Percentiles rank a stretch among this genome's conserved stretches.
These are phyloP conservation scores for Trichoderma koningiopsis DNA, from an alignment of 2,329 filamentous ascomycete species.

Conservation along the genomic window DNA sequence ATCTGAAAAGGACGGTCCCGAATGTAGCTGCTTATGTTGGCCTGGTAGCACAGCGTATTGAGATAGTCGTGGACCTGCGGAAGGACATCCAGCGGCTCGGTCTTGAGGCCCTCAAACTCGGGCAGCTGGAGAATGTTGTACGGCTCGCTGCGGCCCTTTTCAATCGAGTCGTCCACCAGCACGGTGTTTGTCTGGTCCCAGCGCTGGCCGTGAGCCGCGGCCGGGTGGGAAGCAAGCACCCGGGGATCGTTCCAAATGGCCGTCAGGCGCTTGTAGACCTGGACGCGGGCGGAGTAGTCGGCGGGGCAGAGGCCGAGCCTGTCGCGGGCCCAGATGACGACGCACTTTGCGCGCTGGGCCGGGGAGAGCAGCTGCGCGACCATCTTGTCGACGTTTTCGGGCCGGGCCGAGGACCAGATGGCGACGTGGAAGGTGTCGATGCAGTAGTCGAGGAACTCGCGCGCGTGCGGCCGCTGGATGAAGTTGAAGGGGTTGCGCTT, in stretches of 20 bases:
- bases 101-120: slow-evolving; percentile 63
- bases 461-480: slow-evolving; percentile 67
- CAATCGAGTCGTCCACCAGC: slow-evolving; percentile 78
- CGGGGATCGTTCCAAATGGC: slow-evolving; percentile 65
- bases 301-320: slow-evolving; percentile 64
- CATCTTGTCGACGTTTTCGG: slow-evolving; percentile 71
- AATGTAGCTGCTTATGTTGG: slow-evolving; percentile 66
- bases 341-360: slow-evolving; percentile 55
- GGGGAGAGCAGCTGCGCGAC: slow-evolving; percentile 64
- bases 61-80: slow-evolving; percentile 64
- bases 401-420: slow-evolving; percentile 86
- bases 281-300: slow-evolving; percentile 72
- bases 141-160: slow-evolving; percentile 83
- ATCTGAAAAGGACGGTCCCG: slow-evolving; percentile 52
- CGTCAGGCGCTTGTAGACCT: slow-evolving; percentile 86
- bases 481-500: slow-evolving; percentile 54
- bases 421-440: slow-evolving; percentile 76
- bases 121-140: slow-evolving; percentile 80
- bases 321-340: slow-evolving; percentile 78
- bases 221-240: slow-evolving; percentile 50
- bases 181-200: slow-evolving; percentile 90
- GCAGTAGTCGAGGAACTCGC: slow-evolving; percentile 71
- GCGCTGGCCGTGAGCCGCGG: slow-evolving; percentile 39
- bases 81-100: slow-evolving; percentile 50
- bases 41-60: slow-evolving; percentile 55